Base-by-base conservation (phyloP, 2,329 filamentous ascomycete species). In the Chaetomium strumarium region DNA sequence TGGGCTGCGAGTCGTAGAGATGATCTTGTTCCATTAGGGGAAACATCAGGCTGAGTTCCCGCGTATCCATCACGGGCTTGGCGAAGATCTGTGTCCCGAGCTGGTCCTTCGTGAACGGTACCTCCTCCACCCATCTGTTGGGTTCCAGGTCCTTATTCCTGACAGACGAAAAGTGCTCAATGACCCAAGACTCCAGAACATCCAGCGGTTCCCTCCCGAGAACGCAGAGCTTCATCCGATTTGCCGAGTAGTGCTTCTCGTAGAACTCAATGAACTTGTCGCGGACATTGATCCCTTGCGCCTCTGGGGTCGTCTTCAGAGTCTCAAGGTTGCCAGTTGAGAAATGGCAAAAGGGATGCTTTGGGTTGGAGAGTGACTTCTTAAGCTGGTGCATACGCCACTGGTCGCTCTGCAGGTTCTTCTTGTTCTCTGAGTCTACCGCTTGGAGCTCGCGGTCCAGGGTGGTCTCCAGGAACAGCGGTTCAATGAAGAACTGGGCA, bases 381-480 rank as follows among this genome's bases (percentile, higher is more conserved):
- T 89, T 87, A 20, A 96, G 77, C 70, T 96, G 91, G 64, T 92
- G 83, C 58, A 95, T 72, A 14, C 91, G 83, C 90, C 91, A 96
- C 51, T 81, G 80, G 64, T 96, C 91, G 66, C 83, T 92, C 71
- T 96, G 91, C 45, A 96, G 74, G 62, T 96, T 96, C 79, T 96
- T 96, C 78, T 96, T 96, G 73, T 96, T 95, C 69, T 96, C 91
- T 5, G 90, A 96, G 65, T 96, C 90, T 17, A 96, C 91, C 1
- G 91, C 91, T 59, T 80, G 84, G 57, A 96, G 75, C 71, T 96
- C 91, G 46, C 91, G 81, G 62, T 96, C 91, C 45, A 96, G 70
- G 0, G 90, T 93, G 59, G 84, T 89, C 49, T 86, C 83, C 10
- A 95, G 77, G 68, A 96, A 96, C 33, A 96, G 77, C 0, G 91